Evolutionary conservation across 1,284 basidiomycete species (phyloP).

Genomic region (Microbotryomycetes sp.): DNA sequence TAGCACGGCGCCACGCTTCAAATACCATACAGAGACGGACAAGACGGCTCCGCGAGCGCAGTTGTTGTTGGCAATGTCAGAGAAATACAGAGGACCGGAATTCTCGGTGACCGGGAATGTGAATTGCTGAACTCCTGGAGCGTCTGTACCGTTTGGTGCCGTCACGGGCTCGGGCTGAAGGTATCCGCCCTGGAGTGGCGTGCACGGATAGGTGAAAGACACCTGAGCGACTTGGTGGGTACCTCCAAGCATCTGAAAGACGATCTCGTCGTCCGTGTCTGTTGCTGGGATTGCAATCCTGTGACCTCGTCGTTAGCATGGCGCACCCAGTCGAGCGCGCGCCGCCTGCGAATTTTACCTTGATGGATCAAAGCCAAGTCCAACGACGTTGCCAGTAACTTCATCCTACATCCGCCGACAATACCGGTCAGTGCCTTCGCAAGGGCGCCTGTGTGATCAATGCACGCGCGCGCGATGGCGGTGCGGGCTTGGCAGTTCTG

Average conservation of each 20-base stretch:
- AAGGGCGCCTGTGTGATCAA: neutral
- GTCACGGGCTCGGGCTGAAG: neutral
- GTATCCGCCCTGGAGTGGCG: neutral
- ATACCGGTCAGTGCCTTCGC: neutral
- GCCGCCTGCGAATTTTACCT: neutral
- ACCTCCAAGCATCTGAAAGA: neutral
- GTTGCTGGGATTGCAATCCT: neutral
- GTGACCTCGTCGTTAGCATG: neutral
- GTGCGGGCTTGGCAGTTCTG: neutral
- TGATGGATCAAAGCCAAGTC: neutral
- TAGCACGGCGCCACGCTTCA: too few species aligned
- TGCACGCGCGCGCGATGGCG: neutral
- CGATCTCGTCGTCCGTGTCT: neutral
- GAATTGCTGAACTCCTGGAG: neutral
- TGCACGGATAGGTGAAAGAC: neutral
- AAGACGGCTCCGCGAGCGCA: neutral
- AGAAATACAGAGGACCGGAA: neutral
- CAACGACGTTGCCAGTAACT: constrained; percentile 1
- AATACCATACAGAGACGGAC: neutral
- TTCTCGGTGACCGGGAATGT: neutral
- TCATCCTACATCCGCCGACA: neutral
- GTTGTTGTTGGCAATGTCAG: neutral
- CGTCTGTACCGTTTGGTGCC: neutral
- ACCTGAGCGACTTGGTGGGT: neutral
- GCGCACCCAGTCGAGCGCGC: neutral